Base-by-base conservation (phyloP, 305 asterid genomes). In the Caryopteris hybrid region DNA sequence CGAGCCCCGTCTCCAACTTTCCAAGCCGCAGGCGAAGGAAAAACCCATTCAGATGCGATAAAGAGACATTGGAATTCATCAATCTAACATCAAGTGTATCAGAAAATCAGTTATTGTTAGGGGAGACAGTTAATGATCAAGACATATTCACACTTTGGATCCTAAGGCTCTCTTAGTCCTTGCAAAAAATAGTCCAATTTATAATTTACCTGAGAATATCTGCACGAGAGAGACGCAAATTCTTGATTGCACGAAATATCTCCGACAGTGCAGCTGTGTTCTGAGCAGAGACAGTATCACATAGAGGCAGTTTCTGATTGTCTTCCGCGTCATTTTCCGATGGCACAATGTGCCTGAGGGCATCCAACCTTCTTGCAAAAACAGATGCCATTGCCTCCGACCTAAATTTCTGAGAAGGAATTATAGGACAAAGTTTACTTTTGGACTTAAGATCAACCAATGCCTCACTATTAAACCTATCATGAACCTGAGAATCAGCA, bases 21-120 rank as follows among this genome's bases (percentile, higher is more conserved):
- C 86, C 78, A 0, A 87, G 75, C 61, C 93, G 79, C 77, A 87
- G 29, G 1, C 96, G 93, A 66, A 87, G 59, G 75, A 84, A 90
- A 70, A 79, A 79, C 1, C 95, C 95, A 25, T 78, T 84, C 8
- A 87, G 76, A 66, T 50, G 72, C 18, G 82, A 68, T n/a, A 69
- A 55, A 5, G 90, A 74, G 16, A 58, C 50, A 20, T 71, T 45
- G 57, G 87, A 83, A 43, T 75, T 59, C 77, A 85, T 80, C 84
- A 82, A 85, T 73, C 96, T 87, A 76, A 55, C 22, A 62, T 25
- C 67, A 67, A 38, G 6, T 33, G 38, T 20, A 23, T 14, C 22
- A 29, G 38, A 25, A 29, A 48, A 47, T 51, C 2, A 64, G 51
- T 27, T 41, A 55, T 29, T 25, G 34, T 8, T 56, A 22, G 47